Conservation (phyloP, 2,329 filamentous ascomycete genomes). For the Tolypocladium tropicale region DNA sequence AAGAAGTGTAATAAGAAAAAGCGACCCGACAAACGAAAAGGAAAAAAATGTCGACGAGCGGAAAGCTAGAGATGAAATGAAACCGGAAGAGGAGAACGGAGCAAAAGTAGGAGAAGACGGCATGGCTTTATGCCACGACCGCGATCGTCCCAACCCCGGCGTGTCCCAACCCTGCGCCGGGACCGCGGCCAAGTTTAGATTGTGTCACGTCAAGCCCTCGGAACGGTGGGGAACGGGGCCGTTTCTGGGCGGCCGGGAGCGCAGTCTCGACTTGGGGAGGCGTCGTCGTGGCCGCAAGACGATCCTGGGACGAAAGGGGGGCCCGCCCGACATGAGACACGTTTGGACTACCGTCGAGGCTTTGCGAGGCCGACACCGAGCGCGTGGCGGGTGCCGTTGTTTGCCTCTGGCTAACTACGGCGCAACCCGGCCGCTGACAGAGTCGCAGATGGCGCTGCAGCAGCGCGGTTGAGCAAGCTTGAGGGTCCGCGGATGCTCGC, state of each 20-base stretch:
- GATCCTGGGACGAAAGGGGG: slow-evolving; percentile 2
- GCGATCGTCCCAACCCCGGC: neutral
- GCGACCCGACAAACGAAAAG: neutral
- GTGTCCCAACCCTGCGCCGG: neutral
- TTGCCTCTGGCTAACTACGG: neutral
- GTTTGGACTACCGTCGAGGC: slow-evolving; percentile 5
- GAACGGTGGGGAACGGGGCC: neutral
- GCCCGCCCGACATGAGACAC: slow-evolving; percentile 6
- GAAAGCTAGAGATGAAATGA: neutral
- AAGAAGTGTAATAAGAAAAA: neutral
- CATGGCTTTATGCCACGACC: neutral
- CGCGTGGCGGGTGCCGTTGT: neutral
- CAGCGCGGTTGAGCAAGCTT: neutral
- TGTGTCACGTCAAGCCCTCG: neutral
- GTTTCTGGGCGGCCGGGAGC: neutral
- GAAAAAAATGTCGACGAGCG: neutral
- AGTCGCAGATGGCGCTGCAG: neutral
- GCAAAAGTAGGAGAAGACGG: neutral
- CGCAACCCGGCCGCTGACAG: neutral
- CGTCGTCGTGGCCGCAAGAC: neutral
- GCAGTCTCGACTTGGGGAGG: neutral
- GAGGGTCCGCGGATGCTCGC: too few relatives aligned
- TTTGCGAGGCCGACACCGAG: neutral
- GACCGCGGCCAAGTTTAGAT: neutral
- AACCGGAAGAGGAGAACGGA: neutral